Evolutionary conservation across 768 basidiomycete genomes (phyloP), one percentile per base, ranked within the genome.

Genomic region (Boletus sp.): DNA sequence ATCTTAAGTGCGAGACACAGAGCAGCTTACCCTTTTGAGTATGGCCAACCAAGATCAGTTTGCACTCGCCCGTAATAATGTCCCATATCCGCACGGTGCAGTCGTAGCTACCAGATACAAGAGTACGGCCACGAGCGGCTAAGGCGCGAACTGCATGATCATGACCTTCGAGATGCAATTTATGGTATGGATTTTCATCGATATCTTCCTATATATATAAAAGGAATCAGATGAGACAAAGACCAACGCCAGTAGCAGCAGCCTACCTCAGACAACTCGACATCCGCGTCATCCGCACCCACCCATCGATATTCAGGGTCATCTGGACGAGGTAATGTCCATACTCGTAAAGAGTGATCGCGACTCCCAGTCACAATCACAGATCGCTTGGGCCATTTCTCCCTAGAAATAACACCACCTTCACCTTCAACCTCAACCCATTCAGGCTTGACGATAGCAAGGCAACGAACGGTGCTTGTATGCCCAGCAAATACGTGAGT

Each of bases 71-170:
- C 27, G 82, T 88, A 61, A 91, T 79, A 55, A 92, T 88, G 63
- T 98, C 93, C 96, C 96, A 98, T 41, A 98, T 87, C 34, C 96
- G 86, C 42, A 98, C 93, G 7, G 87, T 93, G 64, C 87, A 90
- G 67, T 99, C 96, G 68, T 98, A 98, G 66, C 93, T 96, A 34
- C 96, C 96, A 25, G 93, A 95, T 17, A 98, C 92, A 40, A 97
- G 79, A 1, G 89, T 91, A 39, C 91, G 79, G 9, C 94, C 94
- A 58, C 93, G 79, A 17, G 93, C 91, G 21, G 93, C 93, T n/a
- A 97, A 76, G 7, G 94, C 93, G 52, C 94, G 83, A 21, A 97
- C 93, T 21, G 94, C 93, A 64, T 91, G 87, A 51, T 88, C 88
- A 64, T 99, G 96, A 0, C 97, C 96, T 65, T 86, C 81, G 2